These are phyloP conservation scores for Centrapalus pauciflorus DNA, from an alignment of 129 eudicot genomes.

Conservation along the genomic window DNA sequence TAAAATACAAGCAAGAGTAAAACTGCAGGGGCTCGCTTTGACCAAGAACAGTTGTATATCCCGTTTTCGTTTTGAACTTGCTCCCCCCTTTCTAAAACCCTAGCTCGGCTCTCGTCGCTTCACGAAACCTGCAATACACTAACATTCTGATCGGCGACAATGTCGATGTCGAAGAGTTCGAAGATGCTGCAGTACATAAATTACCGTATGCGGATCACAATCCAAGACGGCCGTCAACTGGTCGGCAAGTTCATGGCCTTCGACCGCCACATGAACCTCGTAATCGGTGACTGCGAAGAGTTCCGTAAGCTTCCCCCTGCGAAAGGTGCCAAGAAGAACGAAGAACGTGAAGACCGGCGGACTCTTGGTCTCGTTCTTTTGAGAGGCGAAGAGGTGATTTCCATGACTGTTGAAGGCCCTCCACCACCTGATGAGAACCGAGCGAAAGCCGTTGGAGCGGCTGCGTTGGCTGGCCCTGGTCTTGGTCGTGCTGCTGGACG, in stretches of 20 bases:
- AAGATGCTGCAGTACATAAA: slow-evolving; percentile 94
- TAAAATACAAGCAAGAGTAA: background rate
- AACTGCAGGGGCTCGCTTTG: background rate
- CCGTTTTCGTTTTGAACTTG: background rate
- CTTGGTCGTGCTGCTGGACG: slow-evolving; percentile 83
- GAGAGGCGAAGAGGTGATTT: slow-evolving; percentile 87
- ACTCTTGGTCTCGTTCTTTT: slow-evolving; percentile 84
- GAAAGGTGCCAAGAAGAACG: slow-evolving; percentile 53
- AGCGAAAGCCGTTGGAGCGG: slow-evolving; percentile 48
- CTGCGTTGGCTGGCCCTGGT: slow-evolving; percentile 70
- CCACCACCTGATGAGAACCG: slow-evolving; percentile 94
- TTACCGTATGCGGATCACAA: slow-evolving; percentile 85
- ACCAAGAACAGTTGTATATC: background rate
- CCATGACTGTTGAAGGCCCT: slow-evolving; percentile 96
- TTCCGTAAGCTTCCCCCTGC: slow-evolving; percentile 81
- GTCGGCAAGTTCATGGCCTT: slow-evolving; percentile 98
- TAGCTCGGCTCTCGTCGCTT: slow-evolving; percentile 1
- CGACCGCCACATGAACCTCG: slow-evolving; percentile 99
- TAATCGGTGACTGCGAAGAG: slow-evolving; percentile 96
- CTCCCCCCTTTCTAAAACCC: slow-evolving; percentile 30
- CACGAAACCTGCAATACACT: background rate
- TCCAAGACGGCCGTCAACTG: slow-evolving; percentile 93
- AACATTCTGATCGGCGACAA: slow-evolving; percentile 26
- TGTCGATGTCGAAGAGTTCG: slow-evolving; percentile 97
- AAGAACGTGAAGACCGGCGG: slow-evolving; percentile 84